Evolutionary conservation across 139 green algal species (phyloP), one percentile per base, ranked within the genome.

Genomic region (Picocystis salinarum): DNA sequence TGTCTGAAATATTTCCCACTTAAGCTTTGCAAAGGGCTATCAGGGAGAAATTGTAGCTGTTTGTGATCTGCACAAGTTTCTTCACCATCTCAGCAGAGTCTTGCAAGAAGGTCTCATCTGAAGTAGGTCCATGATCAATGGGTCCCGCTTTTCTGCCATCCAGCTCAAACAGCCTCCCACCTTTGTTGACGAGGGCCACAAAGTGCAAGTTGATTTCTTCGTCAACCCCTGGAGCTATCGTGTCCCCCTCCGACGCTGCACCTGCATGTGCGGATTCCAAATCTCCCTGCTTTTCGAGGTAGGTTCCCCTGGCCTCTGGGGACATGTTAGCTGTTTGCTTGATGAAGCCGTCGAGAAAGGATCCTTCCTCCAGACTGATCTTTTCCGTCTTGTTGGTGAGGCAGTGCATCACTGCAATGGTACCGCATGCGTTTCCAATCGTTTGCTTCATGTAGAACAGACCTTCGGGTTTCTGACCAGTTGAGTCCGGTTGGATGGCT

Each of bases 351-450:
- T 57, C 20, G 13, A 92, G 42, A 59, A 89, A 93, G 13, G 66
- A 83, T 17, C 12, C 24, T 46, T 17, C 20, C 60, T 51, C 46
- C 0, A 62, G 37, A 1, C 34, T 18, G 2, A 67, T 17, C 1
- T 20, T 34, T 19, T 48, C 33, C 6, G 33, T 26, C 40, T 69
- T 72, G 56, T 79, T 83, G 11, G 40, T 56, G 15, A 84, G 39
- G 28, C 57, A 59, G 55, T 95, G 85, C 34, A 95, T 62, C 29
- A 91, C 30, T 1, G 58, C 85, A 23, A 95, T 90, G 13, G 85
- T 95, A 36, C 85, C 85, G 62, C 85, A 95, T 5, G 84, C 84
- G 55, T 95, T 95, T 58, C 82, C 67, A 25, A 94, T 80, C 2
- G 77, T 93, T 52, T 92, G 85, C 61, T 88, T 85, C 69, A 89